Conservation (phyloP, 2,329 filamentous ascomycete species). For the Iodosphaeria phyllophila region DNA sequence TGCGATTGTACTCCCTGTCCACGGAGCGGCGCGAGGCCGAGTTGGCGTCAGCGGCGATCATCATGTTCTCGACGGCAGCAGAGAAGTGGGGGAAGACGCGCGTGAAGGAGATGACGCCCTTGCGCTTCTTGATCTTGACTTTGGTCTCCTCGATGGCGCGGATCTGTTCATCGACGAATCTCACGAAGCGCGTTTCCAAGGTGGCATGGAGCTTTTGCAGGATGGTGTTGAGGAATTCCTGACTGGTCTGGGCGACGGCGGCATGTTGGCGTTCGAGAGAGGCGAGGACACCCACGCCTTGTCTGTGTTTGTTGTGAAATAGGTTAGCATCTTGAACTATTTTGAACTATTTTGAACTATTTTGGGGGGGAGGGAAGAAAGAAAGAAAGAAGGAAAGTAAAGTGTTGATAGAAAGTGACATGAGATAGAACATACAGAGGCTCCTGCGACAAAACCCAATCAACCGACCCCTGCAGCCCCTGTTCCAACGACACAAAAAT, state of each 20-base stretch:
- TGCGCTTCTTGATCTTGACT: constrained; percentile 97
- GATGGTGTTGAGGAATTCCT: constrained; percentile 70
- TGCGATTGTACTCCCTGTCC: constrained; percentile 71
- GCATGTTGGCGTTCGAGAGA: constrained; percentile 62
- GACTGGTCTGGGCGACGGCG: constrained; percentile 74
- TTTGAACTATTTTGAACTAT: too few relatives aligned
- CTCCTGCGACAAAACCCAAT: constrained; percentile 68
- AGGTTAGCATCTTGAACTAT: constrained; percentile 8
- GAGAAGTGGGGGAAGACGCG: constrained; percentile 80
- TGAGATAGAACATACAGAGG: constrained; percentile 44
- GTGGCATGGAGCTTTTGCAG: constrained; percentile 64
- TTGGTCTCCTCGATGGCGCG: constrained; percentile 95
- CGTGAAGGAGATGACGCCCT: constrained; percentile 90
- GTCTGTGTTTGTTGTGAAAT: constrained; percentile 39
- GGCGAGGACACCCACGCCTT: constrained; percentile 75
- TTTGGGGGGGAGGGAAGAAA: too few relatives aligned
- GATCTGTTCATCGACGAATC: constrained; percentile 88
- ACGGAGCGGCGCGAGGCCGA: constrained; percentile 56
- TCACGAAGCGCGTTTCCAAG: constrained; percentile 59
- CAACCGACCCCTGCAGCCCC: constrained; percentile 62
- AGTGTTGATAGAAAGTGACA: background rate
- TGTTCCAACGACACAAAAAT: constrained; percentile 68
- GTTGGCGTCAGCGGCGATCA: constrained; percentile 35
- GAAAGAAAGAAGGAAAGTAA: too few relatives aligned
- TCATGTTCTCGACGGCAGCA: constrained; percentile 68